A percentile compares a stretch with the other conserved stretches of the same genome.
Evolutionary conservation across 495 filamentous ascomycete species (phyloP).

Genomic region (Paragyromitra xinjiangensis): DNA sequence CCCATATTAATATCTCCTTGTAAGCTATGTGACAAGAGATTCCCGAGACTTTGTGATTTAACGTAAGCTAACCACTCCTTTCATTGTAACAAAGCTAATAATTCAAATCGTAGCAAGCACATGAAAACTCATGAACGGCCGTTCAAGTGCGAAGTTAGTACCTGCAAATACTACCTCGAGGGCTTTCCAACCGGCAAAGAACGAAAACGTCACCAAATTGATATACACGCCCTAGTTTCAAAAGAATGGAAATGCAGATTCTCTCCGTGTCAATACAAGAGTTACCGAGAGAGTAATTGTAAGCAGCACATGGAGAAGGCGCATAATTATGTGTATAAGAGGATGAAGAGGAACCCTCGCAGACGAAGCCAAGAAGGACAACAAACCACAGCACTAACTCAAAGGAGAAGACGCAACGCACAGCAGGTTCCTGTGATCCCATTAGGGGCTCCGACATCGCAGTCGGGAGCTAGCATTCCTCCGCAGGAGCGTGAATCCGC

Average conservation of each 20-base stretch:
- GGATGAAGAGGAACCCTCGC: slow-evolving; percentile 69
- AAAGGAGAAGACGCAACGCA: slow-evolving; percentile 26
- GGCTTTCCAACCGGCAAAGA: not conserved
- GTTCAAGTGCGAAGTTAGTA: not conserved
- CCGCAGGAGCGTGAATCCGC: not conserved
- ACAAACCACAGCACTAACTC: slow-evolving; percentile 48
- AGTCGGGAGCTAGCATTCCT: not conserved
- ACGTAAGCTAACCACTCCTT: not conserved
- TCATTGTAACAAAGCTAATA: not conserved
- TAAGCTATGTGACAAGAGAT: not conserved
- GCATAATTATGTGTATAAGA: not conserved
- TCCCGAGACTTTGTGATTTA: not conserved
- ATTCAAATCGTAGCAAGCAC: not conserved
- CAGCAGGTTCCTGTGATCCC: slow-evolving; percentile 1
- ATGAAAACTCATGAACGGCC: not conserved
- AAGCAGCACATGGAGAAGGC: not conserved
- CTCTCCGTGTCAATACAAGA: not conserved
- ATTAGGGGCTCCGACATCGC: not conserved
- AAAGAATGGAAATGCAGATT: not conserved
- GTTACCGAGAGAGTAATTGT: not conserved
- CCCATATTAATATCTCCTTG: not conserved
- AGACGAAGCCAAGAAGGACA: slow-evolving; percentile 62
- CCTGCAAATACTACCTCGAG: not conserved
- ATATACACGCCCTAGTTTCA: not conserved
- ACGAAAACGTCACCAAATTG: not conserved